Evolutionary conservation across 805 yeast species (phyloP).

Genomic region (Saccharomycodes ludwigii): DNA sequence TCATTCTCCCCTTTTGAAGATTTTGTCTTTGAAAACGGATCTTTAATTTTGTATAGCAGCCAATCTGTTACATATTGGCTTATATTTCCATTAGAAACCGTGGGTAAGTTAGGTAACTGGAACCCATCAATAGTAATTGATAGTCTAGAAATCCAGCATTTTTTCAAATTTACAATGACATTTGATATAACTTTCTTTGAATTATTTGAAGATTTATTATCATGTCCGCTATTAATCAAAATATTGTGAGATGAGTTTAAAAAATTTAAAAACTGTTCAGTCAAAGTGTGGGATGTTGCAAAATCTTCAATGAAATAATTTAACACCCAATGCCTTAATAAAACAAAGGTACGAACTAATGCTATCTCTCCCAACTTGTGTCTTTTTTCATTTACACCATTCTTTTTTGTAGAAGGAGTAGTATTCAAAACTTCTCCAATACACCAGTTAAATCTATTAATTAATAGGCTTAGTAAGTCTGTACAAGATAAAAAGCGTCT

Average conservation of each 20-base stretch:
- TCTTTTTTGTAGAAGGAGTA: conserved; percentile 4
- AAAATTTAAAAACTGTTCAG: conserved; percentile 30
- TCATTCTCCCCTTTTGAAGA: conserved; percentile 7
- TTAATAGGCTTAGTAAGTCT: conserved; percentile 46
- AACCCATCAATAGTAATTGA: conserved; percentile 16
- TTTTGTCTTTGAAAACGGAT: too few relatives aligned
- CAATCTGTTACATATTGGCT: not conserved
- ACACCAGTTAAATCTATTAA: conserved; percentile 66
- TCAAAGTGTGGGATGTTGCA: conserved; percentile 35
- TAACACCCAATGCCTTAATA: conserved; percentile 77
- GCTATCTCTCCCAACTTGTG: conserved; percentile 49
- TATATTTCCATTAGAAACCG: not conserved
- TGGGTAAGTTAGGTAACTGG: conserved; percentile 7
- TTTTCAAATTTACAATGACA: conserved; percentile 34
- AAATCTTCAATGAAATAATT: conserved; percentile 86
- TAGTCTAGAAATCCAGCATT: conserved; percentile 42
- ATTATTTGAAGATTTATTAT: too few relatives aligned
- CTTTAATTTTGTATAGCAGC: not conserved
- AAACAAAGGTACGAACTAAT: conserved; percentile 72
- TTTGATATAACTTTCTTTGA: conserved; percentile 22
- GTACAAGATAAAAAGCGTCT: conserved; percentile 53
- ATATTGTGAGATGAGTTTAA: conserved; percentile 22
- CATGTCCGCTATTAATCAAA: conserved; percentile 9
- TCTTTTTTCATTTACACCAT: conserved; percentile 14
- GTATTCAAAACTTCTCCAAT: conserved; percentile 24